These are phyloP conservation scores for Ogataea nitratoaversa DNA, from an alignment of 805 yeast genomes.

Conservation along the genomic window DNA sequence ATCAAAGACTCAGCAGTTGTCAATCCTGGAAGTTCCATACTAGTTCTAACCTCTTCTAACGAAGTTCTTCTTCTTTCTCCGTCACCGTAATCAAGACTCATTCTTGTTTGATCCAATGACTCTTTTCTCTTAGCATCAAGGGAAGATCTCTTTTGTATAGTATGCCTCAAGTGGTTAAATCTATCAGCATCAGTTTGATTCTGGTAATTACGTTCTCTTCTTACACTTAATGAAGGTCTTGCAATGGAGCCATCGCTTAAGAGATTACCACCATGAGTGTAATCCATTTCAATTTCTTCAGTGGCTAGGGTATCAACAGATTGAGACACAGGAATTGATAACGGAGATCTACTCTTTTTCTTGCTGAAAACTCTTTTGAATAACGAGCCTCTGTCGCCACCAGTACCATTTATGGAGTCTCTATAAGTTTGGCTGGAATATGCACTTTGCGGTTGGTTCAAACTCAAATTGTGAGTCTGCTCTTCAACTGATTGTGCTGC, in stretches of 20 bases:
- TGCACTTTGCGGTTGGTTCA: conserved; percentile 10
- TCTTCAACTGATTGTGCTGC: conserved; percentile 29
- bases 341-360: conserved; percentile 20
- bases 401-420: conserved; percentile 31
- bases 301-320: conserved; percentile 38
- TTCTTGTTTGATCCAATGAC: conserved; percentile 25
- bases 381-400: conserved; percentile 34
- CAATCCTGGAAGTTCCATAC: conserved; percentile 35
- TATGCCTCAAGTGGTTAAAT: conserved; percentile 13
- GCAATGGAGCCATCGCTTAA: conserved; percentile 28
- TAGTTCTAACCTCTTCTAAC: conserved; percentile 30
- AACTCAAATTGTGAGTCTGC: conserved; percentile 10
- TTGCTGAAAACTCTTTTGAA: conserved; percentile 36
- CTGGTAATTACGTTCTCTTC: conserved; percentile 16
- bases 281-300: conserved; percentile 49
- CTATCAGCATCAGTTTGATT: conserved; percentile 22
- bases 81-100: conserved; percentile 15
- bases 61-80: conserved; percentile 19
- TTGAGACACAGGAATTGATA: conserved; percentile 30
- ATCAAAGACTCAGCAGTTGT: conserved; percentile 33
- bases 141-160: conserved; percentile 17
- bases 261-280: conserved; percentile 18
- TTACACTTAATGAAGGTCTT: conserved; percentile 28
- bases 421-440: conserved; percentile 20
- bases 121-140: conserved; percentile 17